Evolutionary conservation across 345 rosid species (phyloP).

Genomic region (Salix caprea): DNA sequence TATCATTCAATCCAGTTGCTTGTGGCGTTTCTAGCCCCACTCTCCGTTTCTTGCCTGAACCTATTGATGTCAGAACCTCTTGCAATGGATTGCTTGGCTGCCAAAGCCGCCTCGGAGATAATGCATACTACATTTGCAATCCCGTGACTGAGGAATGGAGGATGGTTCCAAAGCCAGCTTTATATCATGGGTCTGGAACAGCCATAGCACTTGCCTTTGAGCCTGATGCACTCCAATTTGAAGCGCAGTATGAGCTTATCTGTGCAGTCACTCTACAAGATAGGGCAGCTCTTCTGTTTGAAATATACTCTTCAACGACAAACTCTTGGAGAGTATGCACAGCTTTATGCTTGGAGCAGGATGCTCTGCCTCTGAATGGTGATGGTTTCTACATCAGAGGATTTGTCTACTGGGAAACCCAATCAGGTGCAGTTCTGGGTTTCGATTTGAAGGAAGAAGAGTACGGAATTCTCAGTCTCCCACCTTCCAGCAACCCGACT

Average conservation of each 20-base stretch:
- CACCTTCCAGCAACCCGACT: constrained; percentile 3
- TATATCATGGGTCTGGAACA: constrained; percentile 29
- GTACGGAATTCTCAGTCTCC: constrained; percentile 29
- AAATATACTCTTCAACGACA: constrained; percentile 43
- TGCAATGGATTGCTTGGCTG: constrained; percentile 44
- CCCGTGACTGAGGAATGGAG: constrained; percentile 38
- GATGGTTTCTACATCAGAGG: constrained; percentile 31
- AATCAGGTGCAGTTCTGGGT: constrained; percentile 17
- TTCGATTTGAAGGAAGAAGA: constrained; percentile 27
- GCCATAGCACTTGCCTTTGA: constrained; percentile 36
- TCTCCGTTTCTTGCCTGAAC: constrained; percentile 33
- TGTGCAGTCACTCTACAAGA: constrained; percentile 25
- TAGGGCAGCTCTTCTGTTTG: constrained; percentile 18
- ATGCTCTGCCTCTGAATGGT: neutral
- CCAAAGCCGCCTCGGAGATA: constrained; percentile 7
- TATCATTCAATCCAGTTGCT: constrained; percentile 16
- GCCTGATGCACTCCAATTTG: constrained; percentile 18
- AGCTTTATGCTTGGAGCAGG: constrained; percentile 16
- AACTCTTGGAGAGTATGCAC: constrained; percentile 35
- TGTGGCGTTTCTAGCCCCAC: constrained; percentile 32
- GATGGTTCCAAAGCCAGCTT: constrained; percentile 27
- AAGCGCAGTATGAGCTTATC: constrained; percentile 22
- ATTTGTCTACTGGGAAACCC: constrained; percentile 26
- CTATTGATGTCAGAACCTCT: constrained; percentile 18
- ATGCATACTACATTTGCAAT: constrained; percentile 43